Conservation (phyloP, 2,329 filamentous ascomycete species). For the Simplicillium aogashimaense region DNA sequence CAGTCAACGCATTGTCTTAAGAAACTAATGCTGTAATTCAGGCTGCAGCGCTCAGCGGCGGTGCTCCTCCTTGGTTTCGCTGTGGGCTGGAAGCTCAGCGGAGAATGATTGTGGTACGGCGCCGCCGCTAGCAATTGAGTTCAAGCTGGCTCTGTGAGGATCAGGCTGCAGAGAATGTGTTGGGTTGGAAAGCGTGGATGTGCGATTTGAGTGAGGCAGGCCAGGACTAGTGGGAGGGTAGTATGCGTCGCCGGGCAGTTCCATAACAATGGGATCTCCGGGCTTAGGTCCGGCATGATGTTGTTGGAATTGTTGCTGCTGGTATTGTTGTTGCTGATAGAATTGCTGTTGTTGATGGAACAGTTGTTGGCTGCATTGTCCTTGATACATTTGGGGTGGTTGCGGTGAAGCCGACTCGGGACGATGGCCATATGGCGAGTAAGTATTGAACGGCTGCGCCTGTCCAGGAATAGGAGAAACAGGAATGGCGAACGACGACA, state of each 20-base stretch:
- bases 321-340: slow-evolving; percentile 10
- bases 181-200: slow-evolving; percentile 17
- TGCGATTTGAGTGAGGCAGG: slow-evolving; percentile 9
- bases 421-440: too few species aligned
- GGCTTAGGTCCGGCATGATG: slow-evolving; percentile 14
- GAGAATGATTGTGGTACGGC: too few species aligned
- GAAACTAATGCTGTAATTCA: too few species aligned
- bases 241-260: slow-evolving; percentile 41
- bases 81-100: too few species aligned
- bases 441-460: slow-evolving; percentile 3
- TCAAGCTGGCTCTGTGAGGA: slow-evolving; percentile 14
- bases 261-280: slow-evolving; percentile 19
- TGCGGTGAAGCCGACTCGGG: too few species aligned
- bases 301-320: slow-evolving; percentile 15
- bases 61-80: too few species aligned
- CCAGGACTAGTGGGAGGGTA: slow-evolving; percentile 20
- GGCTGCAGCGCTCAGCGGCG: too few species aligned
- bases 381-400: slow-evolving; percentile 8
- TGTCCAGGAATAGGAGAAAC: slow-evolving; percentile 3
- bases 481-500: slow-evolving; percentile 16
- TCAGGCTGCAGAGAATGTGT: slow-evolving; percentile 31
- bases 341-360: slow-evolving; percentile 13
- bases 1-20: too few species aligned
- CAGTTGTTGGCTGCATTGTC: too few species aligned
- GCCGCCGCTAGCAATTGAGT: too few species aligned